Evolutionary conservation across 140 eudicot genomes (phyloP).

Genomic region (Flaveria floridana): DNA sequence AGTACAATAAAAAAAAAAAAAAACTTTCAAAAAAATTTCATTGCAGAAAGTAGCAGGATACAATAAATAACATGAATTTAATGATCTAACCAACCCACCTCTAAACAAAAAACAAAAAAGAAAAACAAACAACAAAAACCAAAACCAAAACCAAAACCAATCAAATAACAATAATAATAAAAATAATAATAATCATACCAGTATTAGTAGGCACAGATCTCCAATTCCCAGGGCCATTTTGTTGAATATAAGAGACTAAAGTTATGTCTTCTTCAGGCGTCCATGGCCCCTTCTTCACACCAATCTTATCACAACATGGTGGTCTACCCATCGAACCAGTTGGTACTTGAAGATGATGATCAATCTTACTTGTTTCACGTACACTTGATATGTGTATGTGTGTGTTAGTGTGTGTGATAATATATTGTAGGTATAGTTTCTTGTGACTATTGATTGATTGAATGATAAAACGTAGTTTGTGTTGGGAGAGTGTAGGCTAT

Average conservation of each 20-base stretch:
- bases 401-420: not conserved
- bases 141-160: slow-evolving; percentile 6
- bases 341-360: slow-evolving; percentile 12
- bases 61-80: slow-evolving; percentile 39
- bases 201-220: slow-evolving; percentile 55
- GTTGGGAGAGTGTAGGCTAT: slow-evolving; percentile 25
- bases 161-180: not conserved
- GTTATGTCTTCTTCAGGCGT: slow-evolving; percentile 53
- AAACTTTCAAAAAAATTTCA: not conserved
- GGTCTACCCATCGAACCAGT: slow-evolving; percentile 45
- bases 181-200: slow-evolving; percentile 23
- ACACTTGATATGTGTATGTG: slow-evolving; percentile 26
- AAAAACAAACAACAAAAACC: not conserved
- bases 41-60: slow-evolving; percentile 26
- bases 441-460: not conserved
- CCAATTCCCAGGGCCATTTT: slow-evolving; percentile 60
- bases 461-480: slow-evolving; percentile 6
- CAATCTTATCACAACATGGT: slow-evolving; percentile 55
- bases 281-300: slow-evolving; percentile 60
- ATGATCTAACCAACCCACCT: slow-evolving; percentile 41
- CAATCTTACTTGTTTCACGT: not conserved
- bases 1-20: not conserved
- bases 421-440: not conserved
- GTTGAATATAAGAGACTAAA: slow-evolving; percentile 49
- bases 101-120: slow-evolving; percentile 1